Conservation (phyloP, 106 monocot species). For the Narthecium ossifragum region DNA sequence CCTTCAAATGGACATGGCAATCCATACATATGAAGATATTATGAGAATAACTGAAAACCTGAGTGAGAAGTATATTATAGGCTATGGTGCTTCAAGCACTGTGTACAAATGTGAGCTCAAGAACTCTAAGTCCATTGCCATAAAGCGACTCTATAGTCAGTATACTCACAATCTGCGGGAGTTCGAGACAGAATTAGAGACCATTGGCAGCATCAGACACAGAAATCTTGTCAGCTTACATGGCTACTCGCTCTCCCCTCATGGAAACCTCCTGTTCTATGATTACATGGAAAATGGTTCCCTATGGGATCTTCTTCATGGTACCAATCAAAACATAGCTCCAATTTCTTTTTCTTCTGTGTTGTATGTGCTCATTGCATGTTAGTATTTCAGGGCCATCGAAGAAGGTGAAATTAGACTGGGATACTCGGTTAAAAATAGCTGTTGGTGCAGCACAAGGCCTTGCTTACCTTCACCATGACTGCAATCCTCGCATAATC, state of each 20-base stretch:
- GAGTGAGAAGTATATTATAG: conserved; percentile 86
- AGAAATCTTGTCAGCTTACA: conserved; percentile 88
- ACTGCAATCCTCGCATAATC: conserved; percentile 84
- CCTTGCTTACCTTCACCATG: conserved; percentile 89
- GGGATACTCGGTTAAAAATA: conserved; percentile 89
- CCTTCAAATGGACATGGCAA: conserved; percentile 96
- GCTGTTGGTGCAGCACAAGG: conserved; percentile 95
- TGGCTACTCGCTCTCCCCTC: conserved; percentile 86
- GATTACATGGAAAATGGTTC: conserved; percentile 99
- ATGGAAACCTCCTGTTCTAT: conserved; percentile 96
- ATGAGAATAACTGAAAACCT: conserved; percentile 86
- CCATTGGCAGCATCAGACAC: conserved; percentile 90
- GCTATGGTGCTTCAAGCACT: conserved; percentile 88
- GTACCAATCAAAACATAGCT: too few species aligned
- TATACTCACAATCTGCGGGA: conserved; percentile 62
- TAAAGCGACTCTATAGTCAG: conserved; percentile 73
- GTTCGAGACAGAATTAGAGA: conserved; percentile 89
- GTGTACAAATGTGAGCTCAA: conserved; percentile 85
- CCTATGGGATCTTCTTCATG: conserved; percentile 98
- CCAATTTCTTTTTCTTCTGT: background rate
- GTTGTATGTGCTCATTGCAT: background rate
- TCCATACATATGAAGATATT: conserved; percentile 86
- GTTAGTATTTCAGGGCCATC: conserved; percentile 42
- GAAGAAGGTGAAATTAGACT: conserved; percentile 94
- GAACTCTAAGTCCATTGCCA: conserved; percentile 70